These are phyloP conservation scores for Cucumis melo DNA, from an alignment of 306 rosid genomes.

Conservation along the genomic window DNA sequence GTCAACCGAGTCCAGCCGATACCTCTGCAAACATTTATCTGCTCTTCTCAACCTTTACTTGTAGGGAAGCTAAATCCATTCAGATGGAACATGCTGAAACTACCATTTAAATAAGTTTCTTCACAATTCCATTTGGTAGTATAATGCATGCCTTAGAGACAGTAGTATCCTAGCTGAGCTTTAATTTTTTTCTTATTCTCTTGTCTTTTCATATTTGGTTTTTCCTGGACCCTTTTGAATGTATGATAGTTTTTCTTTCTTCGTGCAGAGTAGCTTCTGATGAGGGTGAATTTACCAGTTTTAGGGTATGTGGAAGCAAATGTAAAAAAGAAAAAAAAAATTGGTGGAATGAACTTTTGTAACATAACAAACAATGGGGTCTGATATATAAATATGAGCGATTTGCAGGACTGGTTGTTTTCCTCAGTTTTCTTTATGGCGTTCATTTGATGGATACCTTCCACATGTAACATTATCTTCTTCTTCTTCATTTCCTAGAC, in stretches of 20 bases:
- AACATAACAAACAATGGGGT: conserved; percentile 4
- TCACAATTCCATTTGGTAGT: neutral
- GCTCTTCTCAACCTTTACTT: neutral
- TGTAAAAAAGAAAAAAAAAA: neutral
- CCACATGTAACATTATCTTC: neutral
- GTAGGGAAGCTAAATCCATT: neutral
- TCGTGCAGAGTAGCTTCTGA: conserved; percentile 58
- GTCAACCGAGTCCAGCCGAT: no score
- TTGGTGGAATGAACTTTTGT: neutral
- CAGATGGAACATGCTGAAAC: neutral
- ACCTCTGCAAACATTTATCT: neutral
- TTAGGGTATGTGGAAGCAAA: conserved; percentile 34
- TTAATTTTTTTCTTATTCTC: neutral
- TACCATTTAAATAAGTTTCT: neutral
- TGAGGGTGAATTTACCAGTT: conserved; percentile 62
- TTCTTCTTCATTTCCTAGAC: neutral
- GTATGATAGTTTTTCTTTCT: conserved; percentile 13
- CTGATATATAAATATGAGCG: conserved; percentile 8
- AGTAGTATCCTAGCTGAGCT: neutral
- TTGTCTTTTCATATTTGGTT: neutral
- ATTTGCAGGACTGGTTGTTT: conserved; percentile 1
- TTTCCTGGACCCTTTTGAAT: neutral
- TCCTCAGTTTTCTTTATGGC: neutral
- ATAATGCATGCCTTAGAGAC: neutral
- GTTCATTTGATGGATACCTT: neutral